Evolutionary conservation across 169 alveolate genomes (phyloP).

Genomic region (Cryptosporidium xiaoi): DNA sequence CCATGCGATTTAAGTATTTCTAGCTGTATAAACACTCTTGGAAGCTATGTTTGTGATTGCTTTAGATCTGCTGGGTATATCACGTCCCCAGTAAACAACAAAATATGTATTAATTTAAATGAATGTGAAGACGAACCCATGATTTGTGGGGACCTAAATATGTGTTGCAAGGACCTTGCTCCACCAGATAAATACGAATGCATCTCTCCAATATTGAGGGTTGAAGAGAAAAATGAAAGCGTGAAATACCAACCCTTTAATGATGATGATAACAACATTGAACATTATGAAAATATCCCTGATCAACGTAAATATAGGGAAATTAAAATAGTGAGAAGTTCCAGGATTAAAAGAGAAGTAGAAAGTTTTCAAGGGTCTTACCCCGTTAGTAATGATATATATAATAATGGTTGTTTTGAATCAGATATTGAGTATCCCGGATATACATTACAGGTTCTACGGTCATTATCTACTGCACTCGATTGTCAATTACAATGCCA

Average conservation of each 20-base stretch:
- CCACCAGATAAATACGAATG: constrained; percentile 79
- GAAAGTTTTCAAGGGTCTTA: neutral
- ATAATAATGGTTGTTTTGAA: constrained; percentile 36
- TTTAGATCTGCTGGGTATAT: constrained; percentile 75
- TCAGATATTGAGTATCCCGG: constrained; percentile 74
- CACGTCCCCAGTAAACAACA: constrained; percentile 56
- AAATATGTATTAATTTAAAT: constrained; percentile 76
- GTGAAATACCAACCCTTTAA: neutral
- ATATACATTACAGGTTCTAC: constrained; percentile 55
- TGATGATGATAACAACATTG: constrained; percentile 3
- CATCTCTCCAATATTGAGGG: constrained; percentile 9
- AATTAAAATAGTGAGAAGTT: neutral
- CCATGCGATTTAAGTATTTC: constrained; percentile 78
- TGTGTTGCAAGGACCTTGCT: constrained; percentile 78
- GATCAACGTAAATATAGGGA: neutral
- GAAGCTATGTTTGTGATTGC: constrained; percentile 78
- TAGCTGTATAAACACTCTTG: constrained; percentile 75
- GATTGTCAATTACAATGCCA: constrained; percentile 71
- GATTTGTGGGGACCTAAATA: constrained; percentile 78
- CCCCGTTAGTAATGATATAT: neutral
- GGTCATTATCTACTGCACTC: constrained; percentile 51
- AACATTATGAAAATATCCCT: neutral
- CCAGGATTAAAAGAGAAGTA: neutral
- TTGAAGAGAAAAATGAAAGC: neutral
- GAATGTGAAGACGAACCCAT: constrained; percentile 79